A percentile compares a stretch with the other conserved stretches of the same genome.
These are phyloP conservation scores for Yamadazyma takamatsuzukensis DNA, from an alignment of 805 yeast species.

Conservation along the genomic window DNA sequence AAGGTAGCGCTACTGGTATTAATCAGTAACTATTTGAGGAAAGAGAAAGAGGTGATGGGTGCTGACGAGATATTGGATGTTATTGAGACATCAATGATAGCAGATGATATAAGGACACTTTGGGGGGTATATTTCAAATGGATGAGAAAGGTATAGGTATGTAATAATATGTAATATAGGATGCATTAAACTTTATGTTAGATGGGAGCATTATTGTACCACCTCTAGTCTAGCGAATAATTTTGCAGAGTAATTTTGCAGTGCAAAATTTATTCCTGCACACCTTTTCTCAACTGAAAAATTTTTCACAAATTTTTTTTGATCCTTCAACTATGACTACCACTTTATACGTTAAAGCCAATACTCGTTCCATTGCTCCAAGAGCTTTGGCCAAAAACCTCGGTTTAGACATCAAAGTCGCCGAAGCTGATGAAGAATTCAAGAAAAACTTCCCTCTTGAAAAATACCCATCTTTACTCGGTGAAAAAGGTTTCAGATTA, in stretches of 20 bases:
- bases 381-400: slow-evolving; percentile 55
- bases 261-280: too few relatives aligned
- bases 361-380: slow-evolving; percentile 29
- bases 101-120: slow-evolving; percentile 13
- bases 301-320: neutral
- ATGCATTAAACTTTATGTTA: too few relatives aligned
- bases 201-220: too few relatives aligned
- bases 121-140: slow-evolving; percentile 19
- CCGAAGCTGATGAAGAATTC: slow-evolving; percentile 39
- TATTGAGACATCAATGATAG: slow-evolving; percentile 18
- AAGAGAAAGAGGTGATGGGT: slow-evolving; percentile 4
- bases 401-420: slow-evolving; percentile 55
- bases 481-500: slow-evolving; percentile 69
- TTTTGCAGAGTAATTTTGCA: too few relatives aligned
- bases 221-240: too few relatives aligned
- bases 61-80: slow-evolving; percentile 12
- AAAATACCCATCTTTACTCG: slow-evolving; percentile 66
- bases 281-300: too few relatives aligned
- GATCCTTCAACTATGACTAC: slow-evolving; percentile 53
- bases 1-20: slow-evolving; percentile 12
- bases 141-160: too few relatives aligned
- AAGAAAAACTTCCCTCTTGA: slow-evolving; percentile 57
- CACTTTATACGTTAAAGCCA: slow-evolving; percentile 48
- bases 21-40: slow-evolving; percentile 19
- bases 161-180: too few relatives aligned